phyloP scores from a whole-genome alignment of 192 early-diverging fungal species.

The Entophlyctis luteolus region DNA sequence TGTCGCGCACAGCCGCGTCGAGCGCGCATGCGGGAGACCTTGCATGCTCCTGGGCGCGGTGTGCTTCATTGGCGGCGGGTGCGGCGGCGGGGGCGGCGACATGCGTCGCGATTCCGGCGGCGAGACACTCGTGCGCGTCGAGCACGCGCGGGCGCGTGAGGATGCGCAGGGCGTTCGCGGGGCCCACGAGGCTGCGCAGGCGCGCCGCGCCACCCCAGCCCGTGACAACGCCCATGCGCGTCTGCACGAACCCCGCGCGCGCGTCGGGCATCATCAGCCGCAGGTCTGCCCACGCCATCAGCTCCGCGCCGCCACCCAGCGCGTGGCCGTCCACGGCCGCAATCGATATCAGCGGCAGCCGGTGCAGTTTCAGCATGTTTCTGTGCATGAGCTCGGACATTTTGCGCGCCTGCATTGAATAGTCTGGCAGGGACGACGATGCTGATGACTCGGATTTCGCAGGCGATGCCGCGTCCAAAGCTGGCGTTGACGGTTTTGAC shows the following conservation, averaged over 20 bases:
- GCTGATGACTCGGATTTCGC: no score
- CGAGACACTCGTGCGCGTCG: neutral
- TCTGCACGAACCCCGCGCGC: slow-evolving; percentile 45
- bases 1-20: slow-evolving; percentile 41
- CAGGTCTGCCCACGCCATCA: slow-evolving; percentile 58
- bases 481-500: no score
- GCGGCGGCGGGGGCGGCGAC: neutral
- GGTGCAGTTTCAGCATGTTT: slow-evolving; percentile 47
- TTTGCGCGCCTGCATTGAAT: no score
- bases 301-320: slow-evolving; percentile 65
- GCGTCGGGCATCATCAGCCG: slow-evolving; percentile 42
- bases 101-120: neutral
- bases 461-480: no score
- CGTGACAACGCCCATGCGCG: slow-evolving; percentile 56
- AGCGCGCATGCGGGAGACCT: slow-evolving; percentile 14
- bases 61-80: neutral
- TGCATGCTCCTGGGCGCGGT: neutral
- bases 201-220: slow-evolving; percentile 47
- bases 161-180: slow-evolving; percentile 43
- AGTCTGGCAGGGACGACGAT: no score
- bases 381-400: slow-evolving; percentile 62
- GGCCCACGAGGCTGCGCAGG: slow-evolving; percentile 36
- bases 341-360: slow-evolving; percentile 55
- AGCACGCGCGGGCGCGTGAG: slow-evolving; percentile 45
- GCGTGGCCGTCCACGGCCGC: slow-evolving; percentile 61